Conservation (phyloP, 306 rosid species). For the Adenanthera pavonina region DNA sequence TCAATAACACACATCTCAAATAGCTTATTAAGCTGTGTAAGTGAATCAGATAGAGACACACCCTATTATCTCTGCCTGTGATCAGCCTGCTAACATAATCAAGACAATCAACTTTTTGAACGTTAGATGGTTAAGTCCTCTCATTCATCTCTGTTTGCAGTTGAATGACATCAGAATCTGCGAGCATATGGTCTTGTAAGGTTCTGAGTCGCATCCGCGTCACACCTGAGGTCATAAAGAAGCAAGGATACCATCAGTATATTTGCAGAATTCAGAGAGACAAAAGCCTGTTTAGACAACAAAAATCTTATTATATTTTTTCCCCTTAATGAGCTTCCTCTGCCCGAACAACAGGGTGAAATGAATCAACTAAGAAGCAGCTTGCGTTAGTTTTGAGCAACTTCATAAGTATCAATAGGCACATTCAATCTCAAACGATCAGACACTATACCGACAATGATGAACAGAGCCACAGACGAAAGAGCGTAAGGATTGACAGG, state of each 20-base stretch:
- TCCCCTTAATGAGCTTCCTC: background rate
- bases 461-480: background rate
- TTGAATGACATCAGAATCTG: conserved; percentile 7
- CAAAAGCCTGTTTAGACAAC: background rate
- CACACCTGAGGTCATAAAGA: conserved; percentile 23
- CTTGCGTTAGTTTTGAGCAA: too few species aligned
- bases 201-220: conserved; percentile 2
- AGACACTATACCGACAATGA: too few species aligned
- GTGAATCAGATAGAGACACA: background rate
- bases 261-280: background rate
- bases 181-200: background rate
- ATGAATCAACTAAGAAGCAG: background rate
- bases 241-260: background rate
- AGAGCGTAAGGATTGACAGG: background rate
- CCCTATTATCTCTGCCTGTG: background rate
- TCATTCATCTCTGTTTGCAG: conserved; percentile 4
- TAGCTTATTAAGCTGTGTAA: background rate
- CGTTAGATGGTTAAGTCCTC: background rate
- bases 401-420: too few species aligned
- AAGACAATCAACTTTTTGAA: too few species aligned
- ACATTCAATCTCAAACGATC: too few species aligned
- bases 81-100: background rate
- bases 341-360: background rate
- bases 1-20: background rate
- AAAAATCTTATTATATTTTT: background rate